These are phyloP conservation scores for Taiozyma sp. DNA, from an alignment of 1,139 yeast genomes.

Conservation along the genomic window DNA sequence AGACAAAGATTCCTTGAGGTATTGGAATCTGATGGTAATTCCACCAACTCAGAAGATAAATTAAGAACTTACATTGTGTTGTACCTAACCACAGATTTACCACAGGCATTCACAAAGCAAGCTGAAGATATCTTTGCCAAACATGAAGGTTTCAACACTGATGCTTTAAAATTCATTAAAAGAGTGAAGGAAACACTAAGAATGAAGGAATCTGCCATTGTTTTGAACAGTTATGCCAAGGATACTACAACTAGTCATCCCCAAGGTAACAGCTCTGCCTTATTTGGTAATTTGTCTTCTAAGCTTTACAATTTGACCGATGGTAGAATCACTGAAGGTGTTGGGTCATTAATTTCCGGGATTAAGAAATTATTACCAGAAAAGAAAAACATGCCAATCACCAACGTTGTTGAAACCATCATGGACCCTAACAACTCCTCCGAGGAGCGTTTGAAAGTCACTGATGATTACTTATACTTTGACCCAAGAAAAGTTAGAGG, in stretches of 20 bases:
- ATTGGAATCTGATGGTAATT: constrained; percentile 35
- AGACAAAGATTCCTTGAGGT: constrained; percentile 56
- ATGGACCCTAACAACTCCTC: constrained; percentile 75
- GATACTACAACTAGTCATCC: constrained; percentile 17
- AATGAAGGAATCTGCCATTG: constrained; percentile 45
- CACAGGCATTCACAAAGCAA: constrained; percentile 54
- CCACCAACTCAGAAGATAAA: constrained; percentile 63
- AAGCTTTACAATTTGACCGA: constrained; percentile 77
- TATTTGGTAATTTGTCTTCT: constrained; percentile 73
- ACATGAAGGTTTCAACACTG: constrained; percentile 54
- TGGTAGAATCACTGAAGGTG: constrained; percentile 70
- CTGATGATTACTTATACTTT: constrained; percentile 86
- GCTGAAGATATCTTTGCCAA: constrained; percentile 57
- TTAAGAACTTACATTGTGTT: constrained; percentile 81
- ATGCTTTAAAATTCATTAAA: constrained; percentile 66
- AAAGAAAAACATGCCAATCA: constrained; percentile 80
- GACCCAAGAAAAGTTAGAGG: constrained; percentile 88
- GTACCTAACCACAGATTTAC: constrained; percentile 52
- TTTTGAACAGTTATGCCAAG: constrained; percentile 25
- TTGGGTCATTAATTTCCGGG: constrained; percentile 84
- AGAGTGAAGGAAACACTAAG: constrained; percentile 77
- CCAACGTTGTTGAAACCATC: constrained; percentile 84
- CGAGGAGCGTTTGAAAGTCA: constrained; percentile 53
- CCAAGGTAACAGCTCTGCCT: constrained; percentile 47
- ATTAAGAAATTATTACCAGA: constrained; percentile 85